Conservation (phyloP, 192 early-diverging fungal species). For the Podochytrium sp. region DNA sequence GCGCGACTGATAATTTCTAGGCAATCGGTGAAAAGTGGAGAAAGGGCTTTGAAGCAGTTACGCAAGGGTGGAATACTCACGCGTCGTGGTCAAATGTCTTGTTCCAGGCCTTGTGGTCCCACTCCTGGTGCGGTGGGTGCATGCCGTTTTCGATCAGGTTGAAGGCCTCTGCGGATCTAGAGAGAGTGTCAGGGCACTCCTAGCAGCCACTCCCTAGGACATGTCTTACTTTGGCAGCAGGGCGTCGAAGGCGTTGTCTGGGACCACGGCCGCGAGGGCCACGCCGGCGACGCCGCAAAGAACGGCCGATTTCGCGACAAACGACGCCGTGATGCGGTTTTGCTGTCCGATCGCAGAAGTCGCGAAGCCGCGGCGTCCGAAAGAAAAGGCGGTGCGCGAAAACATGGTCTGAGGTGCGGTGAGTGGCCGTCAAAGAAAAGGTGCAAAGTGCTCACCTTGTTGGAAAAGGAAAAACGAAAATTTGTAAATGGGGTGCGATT, state of each 20-base stretch:
- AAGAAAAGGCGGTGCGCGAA: constrained; percentile 30
- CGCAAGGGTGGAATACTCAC: constrained; percentile 57
- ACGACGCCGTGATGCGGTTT: not conserved
- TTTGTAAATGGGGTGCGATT: too few species aligned
- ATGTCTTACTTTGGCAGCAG: constrained; percentile 17
- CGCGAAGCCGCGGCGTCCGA: constrained; percentile 47
- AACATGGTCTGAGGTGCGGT: too few species aligned
- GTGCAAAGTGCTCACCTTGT: too few species aligned
- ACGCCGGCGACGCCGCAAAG: constrained; percentile 17
- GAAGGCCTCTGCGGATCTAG: constrained; percentile 60
- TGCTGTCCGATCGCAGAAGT: constrained; percentile 28
- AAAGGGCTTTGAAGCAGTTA: too few species aligned
- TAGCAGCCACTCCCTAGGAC: not conserved
- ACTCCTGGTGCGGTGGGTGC: constrained; percentile 87
- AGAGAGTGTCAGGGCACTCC: too few species aligned
- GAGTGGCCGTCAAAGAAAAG: too few species aligned
- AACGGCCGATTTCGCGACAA: constrained; percentile 10
- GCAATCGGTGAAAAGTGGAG: too few species aligned
- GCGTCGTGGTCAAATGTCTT: constrained; percentile 92
- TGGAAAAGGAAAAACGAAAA: too few species aligned
- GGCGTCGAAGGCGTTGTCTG: not conserved
- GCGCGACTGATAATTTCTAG: too few species aligned
- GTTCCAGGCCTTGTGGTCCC: constrained; percentile 80
- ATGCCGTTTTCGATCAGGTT: constrained; percentile 89
- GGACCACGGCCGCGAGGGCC: constrained; percentile 3